Evolutionary conservation across 1,284 basidiomycete genomes (phyloP).

Genomic region (Ustilago shanxiensis): DNA sequence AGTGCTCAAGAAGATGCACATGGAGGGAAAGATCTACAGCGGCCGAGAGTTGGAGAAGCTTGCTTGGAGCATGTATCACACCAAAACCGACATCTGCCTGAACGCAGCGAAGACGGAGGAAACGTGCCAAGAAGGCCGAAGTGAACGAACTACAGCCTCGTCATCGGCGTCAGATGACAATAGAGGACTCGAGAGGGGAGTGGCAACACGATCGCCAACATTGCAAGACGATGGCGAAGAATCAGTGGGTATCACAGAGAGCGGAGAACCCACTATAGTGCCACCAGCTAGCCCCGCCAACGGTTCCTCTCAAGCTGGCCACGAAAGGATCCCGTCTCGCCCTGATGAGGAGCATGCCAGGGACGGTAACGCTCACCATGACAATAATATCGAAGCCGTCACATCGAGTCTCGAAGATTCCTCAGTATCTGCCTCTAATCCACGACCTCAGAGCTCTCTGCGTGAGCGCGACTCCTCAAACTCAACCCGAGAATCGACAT

Average conservation of each 20-base stretch:
- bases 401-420: too few relatives aligned
- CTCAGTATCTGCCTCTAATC: too few relatives aligned
- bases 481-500: background rate
- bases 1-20: background rate
- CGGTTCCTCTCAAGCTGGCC: too few relatives aligned
- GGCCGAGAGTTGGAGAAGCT: constrained; percentile 1
- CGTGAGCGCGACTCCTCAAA: background rate
- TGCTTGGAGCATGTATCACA: constrained; percentile 5
- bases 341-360: too few relatives aligned
- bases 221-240: too few relatives aligned
- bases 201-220: too few relatives aligned
- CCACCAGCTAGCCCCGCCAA: too few relatives aligned
- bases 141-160: background rate
- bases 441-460: background rate
- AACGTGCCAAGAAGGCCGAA: background rate
- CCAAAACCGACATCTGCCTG: background rate
- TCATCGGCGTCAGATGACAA: background rate
- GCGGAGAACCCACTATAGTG: too few relatives aligned
- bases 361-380: too few relatives aligned
- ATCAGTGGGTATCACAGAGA: too few relatives aligned
- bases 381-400: background rate
- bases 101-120: background rate
- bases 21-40: background rate
- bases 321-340: too few relatives aligned
- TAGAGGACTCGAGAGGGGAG: too few relatives aligned